These are phyloP conservation scores for Phytophthora crassamura DNA, from an alignment of 352 stramenopile species.

Conservation along the genomic window DNA sequence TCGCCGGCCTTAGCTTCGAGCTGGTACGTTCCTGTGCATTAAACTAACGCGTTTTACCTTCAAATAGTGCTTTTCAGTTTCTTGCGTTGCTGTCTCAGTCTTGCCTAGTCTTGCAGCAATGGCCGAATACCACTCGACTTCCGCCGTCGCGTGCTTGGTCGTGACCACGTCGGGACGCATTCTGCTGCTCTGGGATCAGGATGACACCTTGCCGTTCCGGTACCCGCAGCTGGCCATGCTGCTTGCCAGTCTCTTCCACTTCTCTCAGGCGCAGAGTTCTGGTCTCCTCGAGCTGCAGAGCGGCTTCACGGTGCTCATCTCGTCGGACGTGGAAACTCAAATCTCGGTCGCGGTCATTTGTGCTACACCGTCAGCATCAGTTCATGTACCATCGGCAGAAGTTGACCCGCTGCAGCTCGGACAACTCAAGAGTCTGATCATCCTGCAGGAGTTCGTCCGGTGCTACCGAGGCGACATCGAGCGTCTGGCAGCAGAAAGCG, in stretches of 20 bases:
- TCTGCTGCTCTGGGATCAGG: slow-evolving; percentile 55
- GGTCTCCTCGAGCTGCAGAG: slow-evolving; percentile 45
- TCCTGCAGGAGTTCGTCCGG: slow-evolving; percentile 50
- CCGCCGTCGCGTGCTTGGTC: slow-evolving; percentile 50
- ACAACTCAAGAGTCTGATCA: slow-evolving; percentile 51
- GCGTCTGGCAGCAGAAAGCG: slow-evolving; percentile 34
- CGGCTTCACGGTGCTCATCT: slow-evolving; percentile 48
- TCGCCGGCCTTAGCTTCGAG: neutral
- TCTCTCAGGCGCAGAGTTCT: slow-evolving; percentile 45
- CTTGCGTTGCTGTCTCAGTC: neutral
- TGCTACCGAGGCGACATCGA: slow-evolving; percentile 40
- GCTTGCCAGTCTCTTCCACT: slow-evolving; percentile 68
- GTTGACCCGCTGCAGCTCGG: slow-evolving; percentile 35
- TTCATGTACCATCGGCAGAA: slow-evolving; percentile 1
- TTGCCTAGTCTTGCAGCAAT: slow-evolving; percentile 21
- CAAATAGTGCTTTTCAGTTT: no score
- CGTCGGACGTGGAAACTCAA: slow-evolving; percentile 42
- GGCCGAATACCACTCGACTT: slow-evolving; percentile 12
- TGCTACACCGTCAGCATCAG: slow-evolving; percentile 15
- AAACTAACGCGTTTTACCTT: neutral
- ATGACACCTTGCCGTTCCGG: slow-evolving; percentile 49
- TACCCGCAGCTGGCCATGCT: slow-evolving; percentile 54
- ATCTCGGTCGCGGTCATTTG: slow-evolving; percentile 54
- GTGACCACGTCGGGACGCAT: slow-evolving; percentile 55
- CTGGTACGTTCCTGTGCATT: slow-evolving; percentile 17